These are phyloP conservation scores for Silene latifolia DNA, from an alignment of 148 eudicot genomes.

Conservation along the genomic window DNA sequence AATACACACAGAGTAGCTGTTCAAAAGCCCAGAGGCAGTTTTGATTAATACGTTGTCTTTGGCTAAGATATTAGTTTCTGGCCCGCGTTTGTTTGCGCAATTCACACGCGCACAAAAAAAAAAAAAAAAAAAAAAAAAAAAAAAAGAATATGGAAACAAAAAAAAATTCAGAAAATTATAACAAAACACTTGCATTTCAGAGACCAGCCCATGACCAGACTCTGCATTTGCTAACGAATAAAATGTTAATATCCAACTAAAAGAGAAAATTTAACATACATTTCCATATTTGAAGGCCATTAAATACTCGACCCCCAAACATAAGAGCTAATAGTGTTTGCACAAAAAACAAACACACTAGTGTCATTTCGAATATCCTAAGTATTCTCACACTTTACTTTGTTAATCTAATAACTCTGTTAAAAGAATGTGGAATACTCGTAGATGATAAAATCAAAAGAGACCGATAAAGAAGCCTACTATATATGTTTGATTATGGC, in stretches of 20 bases:
- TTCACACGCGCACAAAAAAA: neutral
- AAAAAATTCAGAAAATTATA: neutral
- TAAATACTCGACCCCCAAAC: neutral
- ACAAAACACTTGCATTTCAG: neutral
- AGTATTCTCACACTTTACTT: neutral
- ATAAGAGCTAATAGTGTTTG: neutral
- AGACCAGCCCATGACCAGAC: neutral
- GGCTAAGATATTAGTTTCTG: no score
- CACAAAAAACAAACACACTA: neutral
- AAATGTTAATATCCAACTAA: neutral
- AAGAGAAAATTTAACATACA: neutral
- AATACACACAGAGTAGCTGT: no score
- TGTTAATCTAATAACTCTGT: slow-evolving; percentile 19
- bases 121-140: neutral
- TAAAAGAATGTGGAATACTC: slow-evolving; percentile 21
- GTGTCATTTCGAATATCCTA: neutral
- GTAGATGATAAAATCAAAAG: slow-evolving; percentile 18
- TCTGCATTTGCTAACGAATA: neutral
- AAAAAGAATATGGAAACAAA: neutral
- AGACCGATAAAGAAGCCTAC: slow-evolving; percentile 28
- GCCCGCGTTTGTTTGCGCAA: neutral
- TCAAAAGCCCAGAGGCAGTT: no score
- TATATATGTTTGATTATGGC: slow-evolving; percentile 14
- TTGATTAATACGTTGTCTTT: no score
- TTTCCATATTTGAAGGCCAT: neutral